These are phyloP conservation scores for Phytophthora uliginosa DNA, from an alignment of 352 stramenopile species.

Conservation along the genomic window DNA sequence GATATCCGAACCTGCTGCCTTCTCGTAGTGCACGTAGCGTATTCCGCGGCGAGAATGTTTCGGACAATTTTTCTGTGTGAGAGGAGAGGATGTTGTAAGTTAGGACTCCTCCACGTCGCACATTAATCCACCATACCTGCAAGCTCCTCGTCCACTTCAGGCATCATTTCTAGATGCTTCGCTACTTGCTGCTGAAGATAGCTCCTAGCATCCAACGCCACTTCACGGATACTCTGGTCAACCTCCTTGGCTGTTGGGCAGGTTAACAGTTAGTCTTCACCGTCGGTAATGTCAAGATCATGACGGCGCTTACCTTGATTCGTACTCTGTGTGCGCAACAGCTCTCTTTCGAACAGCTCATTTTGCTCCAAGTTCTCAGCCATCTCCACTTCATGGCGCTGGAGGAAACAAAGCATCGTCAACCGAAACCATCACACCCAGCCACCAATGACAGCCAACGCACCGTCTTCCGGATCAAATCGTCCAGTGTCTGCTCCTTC, in stretches of 20 bases:
- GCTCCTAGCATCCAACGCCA: conserved; percentile 61
- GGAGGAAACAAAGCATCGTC: not conserved
- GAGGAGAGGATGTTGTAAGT: not conserved
- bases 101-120: not conserved
- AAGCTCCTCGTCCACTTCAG: conserved; percentile 49
- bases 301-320: conserved; percentile 48
- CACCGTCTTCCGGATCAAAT: conserved; percentile 80
- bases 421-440: not conserved
- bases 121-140: conserved; percentile 35
- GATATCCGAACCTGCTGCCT: conserved; percentile 48
- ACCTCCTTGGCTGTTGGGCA: conserved; percentile 53
- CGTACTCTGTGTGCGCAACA: conserved; percentile 62
- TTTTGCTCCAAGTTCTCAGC: conserved; percentile 82
- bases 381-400: conserved; percentile 83
- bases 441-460: not conserved
- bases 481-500: conserved; percentile 76
- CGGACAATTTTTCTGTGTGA: conserved; percentile 55
- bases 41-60: conserved; percentile 71
- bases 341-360: conserved; percentile 71
- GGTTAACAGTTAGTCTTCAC: not conserved
- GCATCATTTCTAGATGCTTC: conserved; percentile 44
- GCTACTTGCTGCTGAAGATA: conserved; percentile 64
- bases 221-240: conserved; percentile 72
- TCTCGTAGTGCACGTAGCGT: conserved; percentile 52
- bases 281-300: not conserved